Base-by-base conservation (phyloP, 2,329 filamentous ascomycete species). In the Botrytis fabae region DNA sequence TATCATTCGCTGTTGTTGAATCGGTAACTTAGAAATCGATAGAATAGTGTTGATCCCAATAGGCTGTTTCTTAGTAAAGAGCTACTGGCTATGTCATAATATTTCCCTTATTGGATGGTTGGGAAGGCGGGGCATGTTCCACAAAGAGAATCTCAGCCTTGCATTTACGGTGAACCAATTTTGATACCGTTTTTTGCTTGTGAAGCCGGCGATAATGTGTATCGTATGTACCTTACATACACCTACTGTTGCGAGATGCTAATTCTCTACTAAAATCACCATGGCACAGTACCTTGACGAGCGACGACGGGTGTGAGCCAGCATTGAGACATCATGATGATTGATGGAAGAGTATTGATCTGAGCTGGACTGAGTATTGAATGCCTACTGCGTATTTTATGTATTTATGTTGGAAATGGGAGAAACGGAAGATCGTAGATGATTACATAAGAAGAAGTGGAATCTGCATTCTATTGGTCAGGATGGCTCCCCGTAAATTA, bases 81-180 rank as follows among this genome's bases (percentile, higher is more conserved):
- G 69, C 32, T 42, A 14, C 25, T 32, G 65, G 25, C 48, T 71
- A 71, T 69, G 48, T 69, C 48, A 59, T 59, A 68, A 28, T 59
- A 32, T 48, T 60, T 69, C 40, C 54, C 61, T 72, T 60, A 72
- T 68, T 72, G 46, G 62, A 54, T 38, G 32, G 64, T 25, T 42
- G 42, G 40, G 25, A 72, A 20, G 51, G 70, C 62, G 70, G 70
- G 70, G 70, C 70, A 72, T 22, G 35, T 71, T 20, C 48, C 63
- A 71, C 61, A 71, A 71, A 71, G 70, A 60, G 16, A 44, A 63
- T 51, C 40, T 71, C 48, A 72, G 70, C 70, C 62, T 72, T 68
- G 70, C 64, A 54, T 57, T 48, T 66, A 66, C 32, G 46, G 64
- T 54, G 46, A n/a, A 12, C 64, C 46, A 40, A 28, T 54, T 40